Evolutionary conservation across 1,139 yeast species (phyloP).

Genomic region (Schwanniomyces etchellsii): DNA sequence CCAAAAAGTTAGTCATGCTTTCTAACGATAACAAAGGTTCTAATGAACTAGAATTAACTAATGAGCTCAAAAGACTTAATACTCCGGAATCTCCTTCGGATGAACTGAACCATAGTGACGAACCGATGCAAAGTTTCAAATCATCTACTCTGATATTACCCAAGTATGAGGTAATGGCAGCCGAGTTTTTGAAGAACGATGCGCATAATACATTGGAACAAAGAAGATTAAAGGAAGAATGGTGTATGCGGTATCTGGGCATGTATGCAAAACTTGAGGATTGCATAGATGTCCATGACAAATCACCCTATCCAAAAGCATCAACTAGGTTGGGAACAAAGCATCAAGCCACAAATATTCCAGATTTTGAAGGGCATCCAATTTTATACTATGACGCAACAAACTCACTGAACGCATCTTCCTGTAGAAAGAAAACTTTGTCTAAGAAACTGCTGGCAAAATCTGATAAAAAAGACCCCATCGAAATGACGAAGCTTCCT

Average conservation of each 20-base stretch:
- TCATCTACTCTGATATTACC: constrained; percentile 29
- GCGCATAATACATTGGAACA: constrained; percentile 33
- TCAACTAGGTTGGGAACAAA: constrained; percentile 72
- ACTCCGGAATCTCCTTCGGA: constrained; percentile 4
- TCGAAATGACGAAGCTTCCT: constrained; percentile 24
- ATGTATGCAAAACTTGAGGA: constrained; percentile 74
- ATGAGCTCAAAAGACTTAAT: constrained; percentile 18
- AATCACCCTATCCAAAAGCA: constrained; percentile 75
- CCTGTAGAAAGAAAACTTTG: constrained; percentile 11
- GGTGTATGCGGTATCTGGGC: constrained; percentile 82
- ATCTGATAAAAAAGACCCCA: constrained; percentile 14
- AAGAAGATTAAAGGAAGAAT: constrained; percentile 55
- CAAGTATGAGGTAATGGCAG: constrained; percentile 57
- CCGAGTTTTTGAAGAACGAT: constrained; percentile 45
- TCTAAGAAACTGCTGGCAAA: constrained; percentile 2
- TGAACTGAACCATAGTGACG: neutral
- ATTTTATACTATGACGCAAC: constrained; percentile 59
- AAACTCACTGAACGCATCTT: constrained; percentile 11
- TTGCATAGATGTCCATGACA: constrained; percentile 71
- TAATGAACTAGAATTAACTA: constrained; percentile 28
- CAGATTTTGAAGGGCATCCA: constrained; percentile 63
- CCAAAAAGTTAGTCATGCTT: constrained; percentile 32
- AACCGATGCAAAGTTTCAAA: too few relatives aligned
- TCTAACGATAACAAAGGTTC: constrained; percentile 40
- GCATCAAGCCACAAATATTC: constrained; percentile 64